Conservation (phyloP, 164 flowering plant genomes). For the Kalanchoe fedtschenkoi region DNA sequence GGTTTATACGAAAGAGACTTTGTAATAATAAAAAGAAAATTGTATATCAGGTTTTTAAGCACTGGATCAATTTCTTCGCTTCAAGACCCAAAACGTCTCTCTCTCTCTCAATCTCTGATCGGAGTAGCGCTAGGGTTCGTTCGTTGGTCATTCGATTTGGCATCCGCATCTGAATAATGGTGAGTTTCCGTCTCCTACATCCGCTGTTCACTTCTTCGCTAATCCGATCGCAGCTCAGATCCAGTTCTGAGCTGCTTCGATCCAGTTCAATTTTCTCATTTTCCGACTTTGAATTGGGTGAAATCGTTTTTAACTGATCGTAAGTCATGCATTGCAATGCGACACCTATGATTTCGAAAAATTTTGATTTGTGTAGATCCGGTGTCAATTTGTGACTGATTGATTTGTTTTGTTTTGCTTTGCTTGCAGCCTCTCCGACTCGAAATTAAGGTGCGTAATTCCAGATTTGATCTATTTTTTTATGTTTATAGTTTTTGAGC, state of each 20-base stretch:
- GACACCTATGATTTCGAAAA: not conserved
- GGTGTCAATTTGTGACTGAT: slow-evolving; percentile 10
- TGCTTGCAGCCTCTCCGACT: slow-evolving; percentile 74
- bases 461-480: not conserved
- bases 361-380: slow-evolving; percentile 13
- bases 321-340: not conserved
- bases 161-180: not conserved
- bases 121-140: not conserved
- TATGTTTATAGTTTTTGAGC: no score
- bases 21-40: not conserved
- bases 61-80: no score
- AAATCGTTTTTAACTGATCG: not conserved
- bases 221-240: not conserved
- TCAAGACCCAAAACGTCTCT: not conserved
- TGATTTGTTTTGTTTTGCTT: slow-evolving; percentile 16
- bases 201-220: no score
- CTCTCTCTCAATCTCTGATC: not conserved
- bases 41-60: no score
- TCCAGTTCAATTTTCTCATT: not conserved
- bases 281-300: no score
- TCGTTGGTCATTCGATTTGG: not conserved
- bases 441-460: slow-evolving; percentile 67
- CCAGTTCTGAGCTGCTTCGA: not conserved
- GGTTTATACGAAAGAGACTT: no score
- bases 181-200: not conserved